Conservation (phyloP, 768 basidiomycete genomes). For the Termitomyces sp. region DNA sequence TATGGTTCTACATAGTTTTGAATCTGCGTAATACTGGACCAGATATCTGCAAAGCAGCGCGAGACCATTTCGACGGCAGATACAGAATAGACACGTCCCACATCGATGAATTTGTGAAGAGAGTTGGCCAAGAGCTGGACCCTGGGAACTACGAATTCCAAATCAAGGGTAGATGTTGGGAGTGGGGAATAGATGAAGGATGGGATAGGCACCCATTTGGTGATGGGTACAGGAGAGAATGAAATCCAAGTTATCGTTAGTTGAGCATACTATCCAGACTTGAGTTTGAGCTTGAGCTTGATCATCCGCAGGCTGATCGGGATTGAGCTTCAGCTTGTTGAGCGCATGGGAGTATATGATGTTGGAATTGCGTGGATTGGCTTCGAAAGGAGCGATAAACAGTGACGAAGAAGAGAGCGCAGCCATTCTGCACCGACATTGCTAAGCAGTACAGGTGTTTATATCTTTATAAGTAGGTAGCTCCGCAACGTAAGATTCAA, state of each 20-base stretch:
- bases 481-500: too few relatives aligned
- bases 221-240: conserved; percentile 10
- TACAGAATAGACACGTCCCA: conserved; percentile 10
- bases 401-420: too few relatives aligned
- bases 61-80: conserved; percentile 6
- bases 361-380: conserved; percentile 24
- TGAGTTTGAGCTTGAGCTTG: too few relatives aligned
- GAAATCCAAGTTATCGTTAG: conserved; percentile 9
- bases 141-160: neutral
- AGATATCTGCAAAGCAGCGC: conserved; percentile 1
- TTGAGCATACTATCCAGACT: conserved; percentile 35
- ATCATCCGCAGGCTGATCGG: neutral
- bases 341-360: conserved; percentile 17
- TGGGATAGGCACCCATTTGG: conserved; percentile 11
- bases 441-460: too few relatives aligned
- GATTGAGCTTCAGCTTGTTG: conserved; percentile 2
- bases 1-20: conserved; percentile 1
- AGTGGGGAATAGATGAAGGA: conserved; percentile 9
- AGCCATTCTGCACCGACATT: too few relatives aligned
- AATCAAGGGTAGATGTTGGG: neutral
- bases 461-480: too few relatives aligned
- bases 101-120: neutral
- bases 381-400: too few relatives aligned
- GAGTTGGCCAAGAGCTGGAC: neutral
- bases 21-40: conserved; percentile 2